These are phyloP conservation scores for Alternaria longipes DNA, from an alignment of 2,329 filamentous ascomycete genomes.

Conservation along the genomic window DNA sequence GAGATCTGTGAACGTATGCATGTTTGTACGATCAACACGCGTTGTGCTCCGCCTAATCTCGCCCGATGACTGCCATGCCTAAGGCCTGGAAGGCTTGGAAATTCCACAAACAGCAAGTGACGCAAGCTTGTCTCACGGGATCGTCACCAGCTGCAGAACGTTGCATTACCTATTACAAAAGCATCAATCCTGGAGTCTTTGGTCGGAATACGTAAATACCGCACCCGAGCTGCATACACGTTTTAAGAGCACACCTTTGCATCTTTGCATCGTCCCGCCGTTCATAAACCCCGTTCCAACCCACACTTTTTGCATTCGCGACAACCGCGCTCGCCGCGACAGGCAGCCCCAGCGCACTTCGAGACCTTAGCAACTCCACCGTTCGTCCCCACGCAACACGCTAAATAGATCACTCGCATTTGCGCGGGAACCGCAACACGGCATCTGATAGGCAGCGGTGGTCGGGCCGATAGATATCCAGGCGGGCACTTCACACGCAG, in stretches of 20 bases:
- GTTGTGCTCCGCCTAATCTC: background rate
- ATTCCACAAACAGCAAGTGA: background rate
- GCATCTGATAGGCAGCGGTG: conserved; percentile 32
- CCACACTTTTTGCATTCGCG: conserved; percentile 10
- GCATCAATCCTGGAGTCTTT: background rate
- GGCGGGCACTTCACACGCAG: conserved; percentile 32
- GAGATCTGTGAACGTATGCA: background rate
- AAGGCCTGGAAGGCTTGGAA: background rate
- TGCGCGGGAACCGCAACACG: conserved; percentile 27
- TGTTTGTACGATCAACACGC: background rate
- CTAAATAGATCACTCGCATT: conserved; percentile 36
- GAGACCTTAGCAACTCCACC: conserved; percentile 18
- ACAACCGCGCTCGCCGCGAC: conserved; percentile 32
- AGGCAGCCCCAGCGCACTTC: conserved; percentile 17
- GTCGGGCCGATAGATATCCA: conserved; percentile 28
- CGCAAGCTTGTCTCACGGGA: conserved; percentile 12
- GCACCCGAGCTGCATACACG: conserved; percentile 2
- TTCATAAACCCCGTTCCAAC: background rate
- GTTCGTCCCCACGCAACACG: conserved; percentile 28
- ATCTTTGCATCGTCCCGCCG: background rate
- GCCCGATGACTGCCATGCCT: conserved; percentile 7
- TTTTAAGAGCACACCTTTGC: background rate
- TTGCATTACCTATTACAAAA: background rate
- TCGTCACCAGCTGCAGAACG: conserved; percentile 7
- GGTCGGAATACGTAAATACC: conserved; percentile 2